These are phyloP conservation scores for Chaetomium strumarium DNA, from an alignment of 2,329 filamentous ascomycete species.

Conservation along the genomic window DNA sequence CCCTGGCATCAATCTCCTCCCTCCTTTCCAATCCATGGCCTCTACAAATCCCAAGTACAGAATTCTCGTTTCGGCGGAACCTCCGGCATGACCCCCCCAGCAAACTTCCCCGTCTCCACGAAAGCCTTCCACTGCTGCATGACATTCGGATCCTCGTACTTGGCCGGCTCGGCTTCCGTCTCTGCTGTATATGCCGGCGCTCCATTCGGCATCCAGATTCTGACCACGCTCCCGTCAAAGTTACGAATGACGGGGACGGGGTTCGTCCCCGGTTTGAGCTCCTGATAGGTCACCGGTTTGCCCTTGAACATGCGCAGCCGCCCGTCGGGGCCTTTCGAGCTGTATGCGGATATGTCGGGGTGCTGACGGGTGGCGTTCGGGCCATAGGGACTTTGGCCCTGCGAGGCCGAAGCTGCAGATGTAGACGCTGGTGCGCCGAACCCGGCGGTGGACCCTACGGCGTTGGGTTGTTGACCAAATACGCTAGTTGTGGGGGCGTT, in stretches of 20 bases:
- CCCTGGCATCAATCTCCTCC: no score
- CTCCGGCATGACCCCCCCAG: constrained; percentile 65
- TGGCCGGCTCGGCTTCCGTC: constrained; percentile 49
- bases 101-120: constrained; percentile 60
- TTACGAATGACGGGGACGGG: constrained; percentile 40
- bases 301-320: constrained; percentile 30
- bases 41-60: constrained; percentile 64
- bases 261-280: constrained; percentile 38
- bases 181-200: constrained; percentile 57
- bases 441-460: neutral
- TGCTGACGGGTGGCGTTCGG: constrained; percentile 27
- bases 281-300: constrained; percentile 30
- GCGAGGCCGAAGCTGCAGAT: neutral
- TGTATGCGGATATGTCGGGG: constrained; percentile 29
- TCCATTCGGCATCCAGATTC: constrained; percentile 69
- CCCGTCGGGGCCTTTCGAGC: constrained; percentile 22
- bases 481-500: neutral
- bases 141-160: constrained; percentile 41
- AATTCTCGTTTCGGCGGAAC: constrained; percentile 74
- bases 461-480: constrained; percentile 21
- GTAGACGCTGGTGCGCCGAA: neutral
- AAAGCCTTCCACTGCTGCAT: constrained; percentile 53
- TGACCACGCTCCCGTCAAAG: constrained; percentile 51
- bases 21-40: no score
- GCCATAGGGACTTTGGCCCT: constrained; percentile 21